phyloP scores from a whole-genome alignment of 345 rosid species.

The Cochlearia excelsa region DNA sequence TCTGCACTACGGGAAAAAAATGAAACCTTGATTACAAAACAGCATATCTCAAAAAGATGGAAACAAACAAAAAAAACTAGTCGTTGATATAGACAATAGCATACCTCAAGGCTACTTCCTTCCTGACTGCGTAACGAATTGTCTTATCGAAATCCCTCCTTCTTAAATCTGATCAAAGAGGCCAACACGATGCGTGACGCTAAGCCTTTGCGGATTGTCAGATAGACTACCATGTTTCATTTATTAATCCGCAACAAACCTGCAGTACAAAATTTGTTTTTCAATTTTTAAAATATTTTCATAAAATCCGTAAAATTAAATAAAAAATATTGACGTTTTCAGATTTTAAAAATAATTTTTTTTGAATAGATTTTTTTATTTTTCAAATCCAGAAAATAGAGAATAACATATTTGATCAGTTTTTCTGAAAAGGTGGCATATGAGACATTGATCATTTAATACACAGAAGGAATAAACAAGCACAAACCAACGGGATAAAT shows the following conservation, averaged over 20 bases:
- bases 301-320: conserved; percentile 5
- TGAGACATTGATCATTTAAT: too few relatives aligned
- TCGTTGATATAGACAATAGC: conserved; percentile 10
- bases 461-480: too few relatives aligned
- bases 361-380: too few relatives aligned
- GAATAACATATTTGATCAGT: too few relatives aligned
- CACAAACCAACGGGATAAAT: too few relatives aligned
- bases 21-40: not conserved
- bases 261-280: not conserved
- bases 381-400: too few relatives aligned
- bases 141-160: conserved; percentile 60
- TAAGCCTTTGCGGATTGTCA: conserved; percentile 52
- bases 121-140: conserved; percentile 56
- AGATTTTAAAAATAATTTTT: too few relatives aligned
- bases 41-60: conserved; percentile 11
- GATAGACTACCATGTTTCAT: conserved; percentile 42
- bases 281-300: conserved; percentile 1
- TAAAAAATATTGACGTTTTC: too few relatives aligned
- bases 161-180: conserved; percentile 56
- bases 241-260: conserved; percentile 29
- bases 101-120: conserved; percentile 67
- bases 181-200: conserved; percentile 53
- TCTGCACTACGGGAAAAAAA: conserved; percentile 34
- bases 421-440: too few relatives aligned
- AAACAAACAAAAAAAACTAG: conserved; percentile 1